phyloP scores from a whole-genome alignment of 2,329 filamentous ascomycete genomes.

The Huntiella bhutanensis region DNA sequence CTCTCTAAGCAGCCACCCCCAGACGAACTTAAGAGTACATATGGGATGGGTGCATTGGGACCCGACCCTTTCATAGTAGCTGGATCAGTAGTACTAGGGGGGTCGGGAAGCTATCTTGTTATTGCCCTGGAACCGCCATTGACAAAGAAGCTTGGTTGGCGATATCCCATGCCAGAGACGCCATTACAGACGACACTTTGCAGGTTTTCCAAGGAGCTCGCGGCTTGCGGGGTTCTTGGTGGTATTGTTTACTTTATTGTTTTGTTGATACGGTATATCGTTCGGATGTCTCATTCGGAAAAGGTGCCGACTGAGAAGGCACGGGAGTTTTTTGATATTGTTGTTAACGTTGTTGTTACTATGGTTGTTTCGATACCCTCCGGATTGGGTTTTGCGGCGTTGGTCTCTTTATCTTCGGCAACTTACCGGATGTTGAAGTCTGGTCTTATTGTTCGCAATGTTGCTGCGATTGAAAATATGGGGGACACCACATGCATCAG shows the following conservation, averaged over 20 bases:
- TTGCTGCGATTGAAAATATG: conserved; percentile 44
- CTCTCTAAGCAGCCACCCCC: conserved; percentile 35
- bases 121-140: conserved; percentile 57
- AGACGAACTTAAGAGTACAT: neutral
- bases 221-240: conserved; percentile 22
- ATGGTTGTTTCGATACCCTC: conserved; percentile 42
- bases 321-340: conserved; percentile 29
- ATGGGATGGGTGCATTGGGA: neutral
- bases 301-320: conserved; percentile 27
- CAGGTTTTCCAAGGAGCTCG: conserved; percentile 56
- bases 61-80: conserved; percentile 67
- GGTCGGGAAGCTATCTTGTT: conserved; percentile 57
- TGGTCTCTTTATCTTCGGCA: conserved; percentile 41
- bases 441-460: conserved; percentile 40
- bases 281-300: conserved; percentile 15
- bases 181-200: conserved; percentile 64
- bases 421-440: conserved; percentile 44
- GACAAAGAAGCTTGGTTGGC: conserved; percentile 36
- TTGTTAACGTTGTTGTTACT: conserved; percentile 29
- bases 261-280: conserved; percentile 23
- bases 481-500: conserved; percentile 45
- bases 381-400: conserved; percentile 40
- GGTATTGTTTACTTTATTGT: conserved; percentile 24
- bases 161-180: conserved; percentile 59
- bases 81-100: conserved; percentile 58